Conservation (phyloP, 108 stramenopile genomes). For the Stephanodiscus triporus region DNA sequence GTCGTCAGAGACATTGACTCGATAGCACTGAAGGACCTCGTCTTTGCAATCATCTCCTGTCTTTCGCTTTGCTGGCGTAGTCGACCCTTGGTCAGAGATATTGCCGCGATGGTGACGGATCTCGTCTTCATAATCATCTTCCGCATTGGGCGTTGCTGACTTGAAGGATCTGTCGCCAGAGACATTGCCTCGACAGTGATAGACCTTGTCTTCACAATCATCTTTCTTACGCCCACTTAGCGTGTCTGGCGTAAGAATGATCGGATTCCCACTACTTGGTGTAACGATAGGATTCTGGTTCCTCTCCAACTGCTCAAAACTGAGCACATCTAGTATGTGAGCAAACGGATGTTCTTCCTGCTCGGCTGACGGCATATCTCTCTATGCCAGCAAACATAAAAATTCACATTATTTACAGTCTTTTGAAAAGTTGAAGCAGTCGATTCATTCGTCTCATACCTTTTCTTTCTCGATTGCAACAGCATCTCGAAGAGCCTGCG, state of each 20-base stretch:
- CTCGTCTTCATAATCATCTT: conserved; percentile 1
- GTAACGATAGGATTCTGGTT: neutral
- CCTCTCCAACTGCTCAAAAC: neutral
- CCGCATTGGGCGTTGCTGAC: neutral
- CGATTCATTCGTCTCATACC: neutral
- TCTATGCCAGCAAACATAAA: no score
- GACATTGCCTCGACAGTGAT: neutral
- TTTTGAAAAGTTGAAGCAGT: neutral
- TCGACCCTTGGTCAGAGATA: no score
- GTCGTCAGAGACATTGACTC: conserved; percentile 21
- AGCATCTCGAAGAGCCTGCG: conserved; percentile 68
- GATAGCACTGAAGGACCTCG: conserved; percentile 7
- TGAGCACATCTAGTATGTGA: conserved; percentile 2
- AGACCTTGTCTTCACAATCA: neutral
- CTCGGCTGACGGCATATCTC: no score
- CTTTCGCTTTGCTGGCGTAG: neutral
- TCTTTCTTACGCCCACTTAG: neutral
- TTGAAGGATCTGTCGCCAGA: no score
- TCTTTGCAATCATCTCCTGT: conserved; percentile 17
- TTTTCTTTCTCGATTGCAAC: conserved; percentile 34
- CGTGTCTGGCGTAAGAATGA: neutral
- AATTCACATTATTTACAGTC: no score
- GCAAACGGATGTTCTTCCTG: neutral
- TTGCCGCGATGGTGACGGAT: neutral
- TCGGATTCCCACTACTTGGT: neutral